These are phyloP conservation scores for Apophysomyces elegans DNA, from an alignment of 371 early-diverging fungal genomes.

Conservation along the genomic window DNA sequence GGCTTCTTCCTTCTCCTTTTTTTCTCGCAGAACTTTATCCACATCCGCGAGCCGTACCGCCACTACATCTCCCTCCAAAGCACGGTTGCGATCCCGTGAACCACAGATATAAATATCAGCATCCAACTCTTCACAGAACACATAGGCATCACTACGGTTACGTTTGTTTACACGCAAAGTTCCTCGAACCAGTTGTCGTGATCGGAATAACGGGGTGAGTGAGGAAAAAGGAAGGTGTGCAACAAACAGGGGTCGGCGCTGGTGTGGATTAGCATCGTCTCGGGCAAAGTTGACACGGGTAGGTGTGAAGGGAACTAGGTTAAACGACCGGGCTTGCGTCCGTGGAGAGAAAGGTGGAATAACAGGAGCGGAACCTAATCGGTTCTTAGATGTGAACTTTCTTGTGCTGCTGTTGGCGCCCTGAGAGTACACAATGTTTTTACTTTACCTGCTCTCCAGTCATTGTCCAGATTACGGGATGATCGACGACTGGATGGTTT, in stretches of 20 bases:
- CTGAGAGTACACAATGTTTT: neutral
- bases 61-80: conserved; percentile 86
- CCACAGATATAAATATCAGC: conserved; percentile 79
- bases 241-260: conserved; percentile 56
- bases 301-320: conserved; percentile 49
- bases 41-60: conserved; percentile 73
- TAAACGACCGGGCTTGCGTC: conserved; percentile 32
- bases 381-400: neutral
- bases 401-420: neutral
- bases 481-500: conserved; percentile 30
- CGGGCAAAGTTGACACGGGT: conserved; percentile 45
- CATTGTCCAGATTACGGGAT: conserved; percentile 40
- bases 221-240: conserved; percentile 61
- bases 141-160: conserved; percentile 83
- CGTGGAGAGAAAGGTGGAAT: conserved; percentile 18
- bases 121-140: conserved; percentile 67
- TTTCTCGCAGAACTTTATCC: conserved; percentile 60
- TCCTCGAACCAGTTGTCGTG: conserved; percentile 61
- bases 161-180: conserved; percentile 82
- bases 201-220: conserved; percentile 50
- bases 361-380: conserved; percentile 18
- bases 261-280: conserved; percentile 50
- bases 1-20: conserved; percentile 54
- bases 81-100: conserved; percentile 78
- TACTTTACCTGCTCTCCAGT: conserved; percentile 37